Evolutionary conservation across 2,329 filamentous ascomycete genomes (phyloP).

Genomic region (Scorias spongiosa): DNA sequence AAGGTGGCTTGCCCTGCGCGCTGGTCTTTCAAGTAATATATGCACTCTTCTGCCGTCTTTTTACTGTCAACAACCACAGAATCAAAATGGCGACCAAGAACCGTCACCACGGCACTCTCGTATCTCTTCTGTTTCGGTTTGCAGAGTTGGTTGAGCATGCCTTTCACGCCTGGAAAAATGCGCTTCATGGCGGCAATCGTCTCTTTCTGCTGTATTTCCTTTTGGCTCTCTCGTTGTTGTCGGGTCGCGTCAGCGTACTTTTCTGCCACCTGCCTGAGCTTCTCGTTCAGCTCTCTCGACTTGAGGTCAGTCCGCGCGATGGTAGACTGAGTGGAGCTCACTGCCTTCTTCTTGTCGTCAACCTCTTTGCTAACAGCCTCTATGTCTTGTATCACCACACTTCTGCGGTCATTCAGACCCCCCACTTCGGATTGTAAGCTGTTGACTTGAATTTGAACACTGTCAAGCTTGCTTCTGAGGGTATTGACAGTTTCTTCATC

Average conservation of each 20-base stretch:
- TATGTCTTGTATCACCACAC: constrained; percentile 44
- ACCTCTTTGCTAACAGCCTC: constrained; percentile 59
- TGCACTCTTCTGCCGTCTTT: constrained; percentile 85
- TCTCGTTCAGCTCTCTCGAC: constrained; percentile 80
- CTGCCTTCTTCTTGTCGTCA: constrained; percentile 75
- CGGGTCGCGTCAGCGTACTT: constrained; percentile 78
- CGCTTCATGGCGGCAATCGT: constrained; percentile 75
- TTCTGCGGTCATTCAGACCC: constrained; percentile 53
- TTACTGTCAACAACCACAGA: constrained; percentile 90
- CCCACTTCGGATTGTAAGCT: constrained; percentile 58
- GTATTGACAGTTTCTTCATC: constrained; percentile 85
- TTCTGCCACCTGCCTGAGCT: constrained; percentile 63
- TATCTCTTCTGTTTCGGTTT: constrained; percentile 96
- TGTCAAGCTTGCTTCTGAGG: constrained; percentile 75
- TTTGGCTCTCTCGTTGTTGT: constrained; percentile 70
- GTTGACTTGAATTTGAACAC: constrained; percentile 55
- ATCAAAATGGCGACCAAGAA: constrained; percentile 85
- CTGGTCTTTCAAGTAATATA: constrained; percentile 85
- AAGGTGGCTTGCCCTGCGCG: constrained; percentile 80
- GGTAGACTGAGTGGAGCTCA: constrained; percentile 73
- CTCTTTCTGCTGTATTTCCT: constrained; percentile 64
- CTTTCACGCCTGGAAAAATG: constrained; percentile 81
- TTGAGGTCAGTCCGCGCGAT: constrained; percentile 66
- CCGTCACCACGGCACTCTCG: constrained; percentile 80
- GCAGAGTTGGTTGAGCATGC: constrained; percentile 79